phyloP scores from a whole-genome alignment of 768 basidiomycete species.

The Exsudoporus frostii region DNA sequence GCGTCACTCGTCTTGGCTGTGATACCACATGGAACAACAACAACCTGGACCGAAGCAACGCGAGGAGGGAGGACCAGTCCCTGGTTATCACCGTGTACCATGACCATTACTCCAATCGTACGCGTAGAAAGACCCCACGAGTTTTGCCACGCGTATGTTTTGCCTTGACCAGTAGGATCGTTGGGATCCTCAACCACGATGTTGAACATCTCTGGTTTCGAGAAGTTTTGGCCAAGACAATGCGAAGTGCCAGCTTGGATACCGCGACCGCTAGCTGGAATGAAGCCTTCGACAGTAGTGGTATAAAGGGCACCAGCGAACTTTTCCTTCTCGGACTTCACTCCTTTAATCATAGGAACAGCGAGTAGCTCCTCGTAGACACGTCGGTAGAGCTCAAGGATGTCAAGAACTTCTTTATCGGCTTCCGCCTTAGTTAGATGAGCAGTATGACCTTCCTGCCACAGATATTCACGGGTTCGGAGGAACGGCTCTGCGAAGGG shows the following conservation, averaged over 20 bases:
- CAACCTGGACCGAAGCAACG: constrained; percentile 88
- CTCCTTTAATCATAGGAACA: constrained; percentile 93
- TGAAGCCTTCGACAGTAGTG: constrained; percentile 96
- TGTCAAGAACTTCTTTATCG: constrained; percentile 86
- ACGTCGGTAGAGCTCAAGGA: constrained; percentile 92
- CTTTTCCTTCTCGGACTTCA: constrained; percentile 99
- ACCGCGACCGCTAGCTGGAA: constrained; percentile 94
- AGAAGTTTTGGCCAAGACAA: constrained; percentile 98
- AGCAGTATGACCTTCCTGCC: constrained; percentile 99
- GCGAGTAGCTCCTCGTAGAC: constrained; percentile 97
- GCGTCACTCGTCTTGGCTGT: constrained; percentile 77
- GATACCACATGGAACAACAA: constrained; percentile 92
- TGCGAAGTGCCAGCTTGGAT: constrained; percentile 99
- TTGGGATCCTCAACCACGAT: constrained; percentile 95
- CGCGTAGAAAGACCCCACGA: constrained; percentile 98
- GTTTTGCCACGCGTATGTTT: constrained; percentile 94
- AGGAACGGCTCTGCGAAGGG: constrained; percentile 85
- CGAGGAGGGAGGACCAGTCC: constrained; percentile 96
- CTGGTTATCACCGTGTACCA: constrained; percentile 98
- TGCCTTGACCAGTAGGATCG: constrained; percentile 60
- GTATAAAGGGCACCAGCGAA: constrained; percentile 98
- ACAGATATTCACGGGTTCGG: constrained; percentile 98
- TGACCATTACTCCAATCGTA: constrained; percentile 97
- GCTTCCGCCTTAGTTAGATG: constrained; percentile 87
- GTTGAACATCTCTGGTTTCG: constrained; percentile 94